These are phyloP conservation scores for Blastocladiella emersonii DNA, from an alignment of 371 early-diverging fungal genomes.

Conservation along the genomic window DNA sequence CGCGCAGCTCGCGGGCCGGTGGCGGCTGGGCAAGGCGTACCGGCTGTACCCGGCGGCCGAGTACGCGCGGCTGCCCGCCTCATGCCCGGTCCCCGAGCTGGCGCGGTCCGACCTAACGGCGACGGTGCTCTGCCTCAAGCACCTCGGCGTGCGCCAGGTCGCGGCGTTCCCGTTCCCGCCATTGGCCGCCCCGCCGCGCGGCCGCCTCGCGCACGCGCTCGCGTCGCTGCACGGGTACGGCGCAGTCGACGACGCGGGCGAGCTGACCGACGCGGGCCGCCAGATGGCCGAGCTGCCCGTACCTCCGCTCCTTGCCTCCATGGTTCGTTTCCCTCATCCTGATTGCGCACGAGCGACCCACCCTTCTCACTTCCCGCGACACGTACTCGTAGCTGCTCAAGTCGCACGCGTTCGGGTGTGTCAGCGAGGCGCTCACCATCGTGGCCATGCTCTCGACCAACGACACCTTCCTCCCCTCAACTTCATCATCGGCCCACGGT, in stretches of 20 bases:
- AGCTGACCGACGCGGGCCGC: conserved; percentile 59
- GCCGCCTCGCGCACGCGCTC: conserved; percentile 44
- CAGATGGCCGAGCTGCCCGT: conserved; percentile 68
- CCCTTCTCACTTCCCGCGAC: no score
- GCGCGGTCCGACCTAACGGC: conserved; percentile 64
- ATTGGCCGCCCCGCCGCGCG: no score
- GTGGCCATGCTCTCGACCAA: conserved; percentile 71
- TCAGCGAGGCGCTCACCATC: conserved; percentile 63
- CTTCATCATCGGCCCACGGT: no score
- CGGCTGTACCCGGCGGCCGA: conserved; percentile 51
- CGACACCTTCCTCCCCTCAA: conserved; percentile 57
- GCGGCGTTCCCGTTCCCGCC: conserved; percentile 89
- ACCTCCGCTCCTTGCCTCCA: conserved; percentile 59
- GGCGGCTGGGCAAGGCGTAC: conserved; percentile 83
- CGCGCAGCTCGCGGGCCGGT: conserved; percentile 82
- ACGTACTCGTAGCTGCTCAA: not conserved
- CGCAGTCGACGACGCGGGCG: conserved; percentile 57
- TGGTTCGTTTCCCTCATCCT: conserved; percentile 27
- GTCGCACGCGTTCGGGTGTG: conserved; percentile 45
- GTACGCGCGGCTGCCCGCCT: conserved; percentile 57
- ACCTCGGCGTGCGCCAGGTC: conserved; percentile 77
- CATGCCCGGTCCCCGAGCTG: conserved; percentile 83
- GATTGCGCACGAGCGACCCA: not conserved
- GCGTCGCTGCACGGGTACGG: conserved; percentile 55
- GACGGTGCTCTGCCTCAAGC: conserved; percentile 71